phyloP scores from a whole-genome alignment of 2,329 filamentous ascomycete species.

The Aspergillus ochraceus region DNA sequence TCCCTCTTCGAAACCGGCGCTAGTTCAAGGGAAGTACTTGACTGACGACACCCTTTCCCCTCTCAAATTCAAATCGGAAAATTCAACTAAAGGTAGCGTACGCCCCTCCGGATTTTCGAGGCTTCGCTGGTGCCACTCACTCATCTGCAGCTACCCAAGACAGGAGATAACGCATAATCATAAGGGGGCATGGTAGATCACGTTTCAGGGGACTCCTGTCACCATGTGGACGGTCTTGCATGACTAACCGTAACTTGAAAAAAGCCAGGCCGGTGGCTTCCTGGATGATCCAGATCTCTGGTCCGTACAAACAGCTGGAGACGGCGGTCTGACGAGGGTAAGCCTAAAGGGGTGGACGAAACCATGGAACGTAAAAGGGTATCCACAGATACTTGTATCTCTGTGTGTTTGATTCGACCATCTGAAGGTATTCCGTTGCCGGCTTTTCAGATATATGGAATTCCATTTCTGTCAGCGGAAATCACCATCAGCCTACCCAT shows the following conservation, averaged over 20 bases:
- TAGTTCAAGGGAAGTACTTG: background rate
- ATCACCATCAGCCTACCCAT: constrained; percentile 11
- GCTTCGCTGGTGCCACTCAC: constrained; percentile 31
- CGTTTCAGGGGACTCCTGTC: constrained; percentile 25
- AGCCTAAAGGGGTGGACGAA: constrained; percentile 8
- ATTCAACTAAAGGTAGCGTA: constrained; percentile 4
- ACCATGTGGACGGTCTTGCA: constrained; percentile 32
- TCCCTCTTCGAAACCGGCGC: constrained; percentile 6
- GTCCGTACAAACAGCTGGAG: constrained; percentile 30
- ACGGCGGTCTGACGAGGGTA: constrained; percentile 18
- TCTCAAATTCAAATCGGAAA: background rate
- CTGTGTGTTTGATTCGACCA: constrained; percentile 3
- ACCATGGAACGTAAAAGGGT: constrained; percentile 7
- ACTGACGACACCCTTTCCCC: background rate
- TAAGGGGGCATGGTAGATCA: constrained; percentile 20
- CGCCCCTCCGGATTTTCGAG: constrained; percentile 25
- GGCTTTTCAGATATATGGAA: constrained; percentile 6
- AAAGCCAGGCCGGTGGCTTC: constrained; percentile 11
- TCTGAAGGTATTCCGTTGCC: constrained; percentile 1
- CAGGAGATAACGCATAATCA: constrained; percentile 19
- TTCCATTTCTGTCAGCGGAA: constrained; percentile 1
- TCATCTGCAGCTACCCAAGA: constrained; percentile 31
- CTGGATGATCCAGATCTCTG: constrained; percentile 12
- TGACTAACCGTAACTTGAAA: constrained; percentile 13
- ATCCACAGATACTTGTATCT: constrained; percentile 13